phyloP scores from a whole-genome alignment of 2,329 filamentous ascomycete genomes.

The Rachicladosporium sp. region DNA sequence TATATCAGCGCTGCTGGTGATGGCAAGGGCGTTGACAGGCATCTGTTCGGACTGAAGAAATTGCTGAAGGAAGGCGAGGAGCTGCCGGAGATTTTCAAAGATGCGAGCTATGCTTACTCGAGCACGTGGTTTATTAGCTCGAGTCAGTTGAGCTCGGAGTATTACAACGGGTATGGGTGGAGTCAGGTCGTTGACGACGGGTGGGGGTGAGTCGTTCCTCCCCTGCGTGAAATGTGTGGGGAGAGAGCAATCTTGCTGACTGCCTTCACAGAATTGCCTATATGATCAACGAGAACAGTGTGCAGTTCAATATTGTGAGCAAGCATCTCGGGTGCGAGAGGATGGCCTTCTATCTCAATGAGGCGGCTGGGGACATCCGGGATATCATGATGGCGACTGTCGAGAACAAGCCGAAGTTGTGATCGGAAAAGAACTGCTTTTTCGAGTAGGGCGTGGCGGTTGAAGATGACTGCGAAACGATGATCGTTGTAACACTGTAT shows the following conservation, averaged over 20 bases:
- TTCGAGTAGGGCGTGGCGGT: too few species aligned
- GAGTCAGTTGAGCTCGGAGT: conserved; percentile 85
- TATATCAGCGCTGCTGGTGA: conserved; percentile 85
- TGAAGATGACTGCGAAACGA: too few species aligned
- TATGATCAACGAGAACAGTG: conserved; percentile 99
- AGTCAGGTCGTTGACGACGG: conserved; percentile 92
- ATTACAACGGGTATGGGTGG: conserved; percentile 99
- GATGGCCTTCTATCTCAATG: conserved; percentile 93
- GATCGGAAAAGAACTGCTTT: too few species aligned
- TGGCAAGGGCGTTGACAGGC: conserved; percentile 86
- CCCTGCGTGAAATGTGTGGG: not conserved
- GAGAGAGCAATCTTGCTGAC: too few species aligned
- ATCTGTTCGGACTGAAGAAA: conserved; percentile 95
- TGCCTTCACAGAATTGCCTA: conserved; percentile 57
- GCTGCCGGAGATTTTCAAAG: conserved; percentile 69
- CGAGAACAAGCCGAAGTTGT: conserved; percentile 78
- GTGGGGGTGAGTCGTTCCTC: conserved; percentile 47
- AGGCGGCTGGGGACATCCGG: conserved; percentile 80
- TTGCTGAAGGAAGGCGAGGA: conserved; percentile 69
- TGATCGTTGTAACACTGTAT: too few species aligned
- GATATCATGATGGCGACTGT: conserved; percentile 74
- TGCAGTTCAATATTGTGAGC: conserved; percentile 96
- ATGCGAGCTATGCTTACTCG: conserved; percentile 76
- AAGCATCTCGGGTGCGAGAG: conserved; percentile 81
- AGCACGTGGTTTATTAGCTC: conserved; percentile 80